A percentile compares a stretch with the other conserved stretches of the same genome.
phyloP scores from a whole-genome alignment of 1,139 yeast species.

The Protomyces inouyei region DNA sequence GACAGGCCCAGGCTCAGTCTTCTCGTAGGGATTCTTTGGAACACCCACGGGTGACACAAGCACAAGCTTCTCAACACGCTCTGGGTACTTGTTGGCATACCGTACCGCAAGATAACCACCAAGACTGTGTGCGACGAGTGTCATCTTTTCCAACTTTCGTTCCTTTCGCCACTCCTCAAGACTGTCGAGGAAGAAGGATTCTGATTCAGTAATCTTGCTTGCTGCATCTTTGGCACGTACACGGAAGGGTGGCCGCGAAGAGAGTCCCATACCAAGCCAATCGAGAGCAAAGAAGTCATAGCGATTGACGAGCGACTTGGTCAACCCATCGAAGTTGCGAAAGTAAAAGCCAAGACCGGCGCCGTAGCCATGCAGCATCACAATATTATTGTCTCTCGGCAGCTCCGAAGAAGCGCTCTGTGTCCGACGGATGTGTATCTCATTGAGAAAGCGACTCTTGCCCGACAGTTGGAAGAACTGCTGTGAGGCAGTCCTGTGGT shows the following conservation, averaged over 20 bases:
- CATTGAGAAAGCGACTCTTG: constrained; percentile 52
- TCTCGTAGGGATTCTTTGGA: constrained; percentile 63
- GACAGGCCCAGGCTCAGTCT: constrained; percentile 42
- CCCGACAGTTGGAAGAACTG: constrained; percentile 49
- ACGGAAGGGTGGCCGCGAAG: constrained; percentile 57
- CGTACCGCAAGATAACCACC: constrained; percentile 85
- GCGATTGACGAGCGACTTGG: constrained; percentile 42
- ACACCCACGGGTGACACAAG: constrained; percentile 89
- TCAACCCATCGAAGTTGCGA: constrained; percentile 58
- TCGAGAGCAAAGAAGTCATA: constrained; percentile 64
- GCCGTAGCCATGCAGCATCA: constrained; percentile 86
- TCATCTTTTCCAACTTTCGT: constrained; percentile 51
- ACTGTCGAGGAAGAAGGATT: constrained; percentile 71
- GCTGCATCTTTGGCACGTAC: constrained; percentile 37
- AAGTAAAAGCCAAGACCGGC: constrained; percentile 85
- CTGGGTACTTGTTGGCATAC: constrained; percentile 71
- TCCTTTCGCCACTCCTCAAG: constrained; percentile 76
- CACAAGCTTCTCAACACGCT: constrained; percentile 57
- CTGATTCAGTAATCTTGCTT: constrained; percentile 48
- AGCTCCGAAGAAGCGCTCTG: constrained; percentile 3
- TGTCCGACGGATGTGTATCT: constrained; percentile 44
- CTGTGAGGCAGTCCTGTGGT: constrained; percentile 46
- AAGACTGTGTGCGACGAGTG: constrained; percentile 82
- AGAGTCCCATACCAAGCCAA: constrained; percentile 77
- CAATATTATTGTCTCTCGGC: constrained; percentile 40